Conservation (phyloP, 345 rosid genomes). For the Corchorus olitorius region DNA sequence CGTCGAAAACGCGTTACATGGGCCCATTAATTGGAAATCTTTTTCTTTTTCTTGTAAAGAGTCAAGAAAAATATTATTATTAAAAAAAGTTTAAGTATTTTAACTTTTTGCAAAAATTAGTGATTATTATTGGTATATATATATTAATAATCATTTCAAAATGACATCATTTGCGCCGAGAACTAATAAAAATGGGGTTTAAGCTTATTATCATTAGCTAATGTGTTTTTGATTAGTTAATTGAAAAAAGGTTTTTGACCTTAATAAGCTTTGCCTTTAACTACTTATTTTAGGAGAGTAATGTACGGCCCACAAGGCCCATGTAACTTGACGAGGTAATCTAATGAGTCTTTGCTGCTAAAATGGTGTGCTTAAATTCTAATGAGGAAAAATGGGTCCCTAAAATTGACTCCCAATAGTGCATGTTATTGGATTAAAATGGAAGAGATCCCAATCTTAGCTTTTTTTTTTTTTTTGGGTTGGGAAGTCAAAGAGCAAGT, state of each 20-base stretch:
- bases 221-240: conserved; percentile 8
- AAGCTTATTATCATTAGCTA: not conserved
- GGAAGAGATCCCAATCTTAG: not conserved
- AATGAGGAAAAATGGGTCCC: not conserved
- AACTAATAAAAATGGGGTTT: not conserved
- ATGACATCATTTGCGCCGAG: conserved; percentile 6
- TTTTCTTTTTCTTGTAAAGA: not conserved
- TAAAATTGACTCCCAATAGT: not conserved
- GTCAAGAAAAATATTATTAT: not conserved
- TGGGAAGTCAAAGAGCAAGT: conserved; percentile 1
- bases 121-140: not conserved
- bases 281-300: not conserved
- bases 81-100: not conserved
- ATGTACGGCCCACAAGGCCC: not conserved
- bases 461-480: not conserved
- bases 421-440: not conserved
- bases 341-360: not conserved
- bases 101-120: not conserved
- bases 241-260: conserved; percentile 2
- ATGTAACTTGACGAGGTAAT: not conserved
- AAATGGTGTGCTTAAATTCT: conserved; percentile 12
- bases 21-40: not conserved
- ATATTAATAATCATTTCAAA: not conserved
- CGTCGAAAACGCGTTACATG: not conserved
- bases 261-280: not conserved